Percentiles rank a stretch among this genome's conserved stretches.
Evolutionary conservation across 1,284 basidiomycete species (phyloP).

Genomic region (Spongispora temasekensis): DNA sequence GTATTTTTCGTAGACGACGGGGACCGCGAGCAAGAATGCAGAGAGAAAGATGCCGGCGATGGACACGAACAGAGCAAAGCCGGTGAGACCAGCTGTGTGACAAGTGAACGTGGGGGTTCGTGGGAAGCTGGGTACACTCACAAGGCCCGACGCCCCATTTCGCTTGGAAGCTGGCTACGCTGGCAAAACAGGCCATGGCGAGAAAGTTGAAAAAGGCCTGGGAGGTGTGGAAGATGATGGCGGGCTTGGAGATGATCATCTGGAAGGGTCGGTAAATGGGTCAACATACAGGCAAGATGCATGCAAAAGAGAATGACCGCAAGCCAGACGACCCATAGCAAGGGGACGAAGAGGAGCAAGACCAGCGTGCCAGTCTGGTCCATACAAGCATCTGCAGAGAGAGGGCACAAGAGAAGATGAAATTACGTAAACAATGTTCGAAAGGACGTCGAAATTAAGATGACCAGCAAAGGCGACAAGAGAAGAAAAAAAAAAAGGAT

Average conservation of each 20-base stretch:
- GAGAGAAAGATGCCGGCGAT: slow-evolving; percentile 71
- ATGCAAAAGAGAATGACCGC: slow-evolving; percentile 48
- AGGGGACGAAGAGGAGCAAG: slow-evolving; percentile 61
- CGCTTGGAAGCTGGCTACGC: slow-evolving; percentile 83
- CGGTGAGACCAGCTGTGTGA: slow-evolving; percentile 73
- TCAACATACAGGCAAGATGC: slow-evolving; percentile 11
- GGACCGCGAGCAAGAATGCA: slow-evolving; percentile 70
- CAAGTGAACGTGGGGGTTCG: slow-evolving; percentile 11
- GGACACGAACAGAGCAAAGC: slow-evolving; percentile 82
- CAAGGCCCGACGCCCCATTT: slow-evolving; percentile 82
- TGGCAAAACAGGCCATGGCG: slow-evolving; percentile 84
- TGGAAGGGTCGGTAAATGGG: slow-evolving; percentile 35
- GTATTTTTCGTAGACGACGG: slow-evolving; percentile 85
- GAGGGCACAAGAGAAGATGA: slow-evolving; percentile 41
- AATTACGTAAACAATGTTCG: slow-evolving; percentile 55
- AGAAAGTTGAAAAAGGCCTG: slow-evolving; percentile 90
- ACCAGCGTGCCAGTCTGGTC: slow-evolving; percentile 51
- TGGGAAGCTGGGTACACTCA: slow-evolving; percentile 40
- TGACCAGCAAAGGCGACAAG: slow-evolving; percentile 7
- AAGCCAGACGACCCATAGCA: slow-evolving; percentile 65
- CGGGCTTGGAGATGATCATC: slow-evolving; percentile 85
- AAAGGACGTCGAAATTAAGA: slow-evolving; percentile 25
- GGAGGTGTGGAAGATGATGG: slow-evolving; percentile 69
- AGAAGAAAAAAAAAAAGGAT: slow-evolving; percentile 15
- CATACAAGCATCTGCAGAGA: slow-evolving; percentile 38